Conservation (phyloP, 2,329 filamentous ascomycete genomes). For the Fusarium sp. region DNA sequence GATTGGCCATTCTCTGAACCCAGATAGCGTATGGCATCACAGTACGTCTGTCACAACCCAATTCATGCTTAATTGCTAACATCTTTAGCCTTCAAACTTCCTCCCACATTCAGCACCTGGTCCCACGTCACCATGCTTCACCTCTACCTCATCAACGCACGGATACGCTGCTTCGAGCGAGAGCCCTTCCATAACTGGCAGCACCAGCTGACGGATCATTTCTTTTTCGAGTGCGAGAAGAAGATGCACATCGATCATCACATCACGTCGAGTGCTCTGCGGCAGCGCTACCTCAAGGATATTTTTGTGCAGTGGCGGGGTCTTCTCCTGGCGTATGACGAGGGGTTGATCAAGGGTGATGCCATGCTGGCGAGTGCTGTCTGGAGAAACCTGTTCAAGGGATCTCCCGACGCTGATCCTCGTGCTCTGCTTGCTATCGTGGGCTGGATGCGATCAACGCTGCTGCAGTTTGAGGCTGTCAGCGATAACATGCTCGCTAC, state of each 20-base stretch:
- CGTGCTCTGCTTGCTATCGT: slow-evolving; percentile 65
- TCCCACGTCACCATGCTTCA: slow-evolving; percentile 96
- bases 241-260: slow-evolving; percentile 86
- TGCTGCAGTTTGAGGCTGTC: slow-evolving; percentile 62
- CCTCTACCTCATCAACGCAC: slow-evolving; percentile 90
- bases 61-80: background rate
- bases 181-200: slow-evolving; percentile 81
- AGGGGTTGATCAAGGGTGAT: slow-evolving; percentile 81
- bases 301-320: slow-evolving; percentile 95
- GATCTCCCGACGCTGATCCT: slow-evolving; percentile 63
- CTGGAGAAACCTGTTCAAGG: slow-evolving; percentile 95
- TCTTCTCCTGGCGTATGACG: slow-evolving; percentile 84
- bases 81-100: slow-evolving; percentile 76
- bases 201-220: slow-evolving; percentile 92
- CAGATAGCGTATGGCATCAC: slow-evolving; percentile 74
- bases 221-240: slow-evolving; percentile 90
- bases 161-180: slow-evolving; percentile 81
- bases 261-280: slow-evolving; percentile 67
- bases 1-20: slow-evolving; percentile 65
- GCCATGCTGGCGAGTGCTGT: slow-evolving; percentile 83
- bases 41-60: slow-evolving; percentile 61
- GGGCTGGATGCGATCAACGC: slow-evolving; percentile 64
- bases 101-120: slow-evolving; percentile 94
- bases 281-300: slow-evolving; percentile 82
- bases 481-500: slow-evolving; percentile 56